Percentiles rank a stretch among this genome's conserved stretches.
phyloP scores from a whole-genome alignment of 208 protist genomes.

The Trypanosoma congolense region DNA sequence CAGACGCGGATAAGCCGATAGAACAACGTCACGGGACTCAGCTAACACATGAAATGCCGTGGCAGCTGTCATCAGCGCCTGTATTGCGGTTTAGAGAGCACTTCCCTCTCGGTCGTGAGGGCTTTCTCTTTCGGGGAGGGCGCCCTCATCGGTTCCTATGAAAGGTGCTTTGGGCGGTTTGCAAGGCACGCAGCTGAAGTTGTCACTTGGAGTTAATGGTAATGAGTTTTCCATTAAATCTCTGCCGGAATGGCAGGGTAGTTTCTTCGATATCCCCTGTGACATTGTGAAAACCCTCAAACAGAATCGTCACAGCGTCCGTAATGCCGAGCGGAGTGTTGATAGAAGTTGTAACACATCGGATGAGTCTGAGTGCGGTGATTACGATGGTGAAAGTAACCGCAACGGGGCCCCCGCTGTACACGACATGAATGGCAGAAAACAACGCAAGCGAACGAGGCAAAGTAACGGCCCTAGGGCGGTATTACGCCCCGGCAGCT shows the following conservation, averaged over 20 bases:
- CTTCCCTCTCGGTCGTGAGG: constrained; percentile 64
- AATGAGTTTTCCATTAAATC: constrained; percentile 17
- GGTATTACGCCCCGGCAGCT: not conserved
- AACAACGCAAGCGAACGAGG: not conserved
- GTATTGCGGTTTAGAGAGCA: constrained; percentile 34
- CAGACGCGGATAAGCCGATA: not conserved
- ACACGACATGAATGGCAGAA: not conserved
- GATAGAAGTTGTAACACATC: not conserved
- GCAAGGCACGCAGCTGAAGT: not conserved
- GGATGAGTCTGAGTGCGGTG: too few species aligned
- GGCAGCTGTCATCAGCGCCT: constrained; percentile 31
- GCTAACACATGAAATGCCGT: constrained; percentile 6
- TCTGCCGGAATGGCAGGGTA: constrained; percentile 27
- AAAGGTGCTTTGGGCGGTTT: too few species aligned
- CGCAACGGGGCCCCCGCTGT: too few species aligned
- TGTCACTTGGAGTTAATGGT: constrained; percentile 1
- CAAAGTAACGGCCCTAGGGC: not conserved
- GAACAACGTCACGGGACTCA: not conserved
- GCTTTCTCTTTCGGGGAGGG: constrained; percentile 4
- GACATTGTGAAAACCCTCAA: not conserved
- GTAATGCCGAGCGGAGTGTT: too few species aligned
- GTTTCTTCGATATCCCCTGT: constrained; percentile 13
- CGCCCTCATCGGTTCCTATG: too few species aligned
- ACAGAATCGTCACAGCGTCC: constrained; percentile 1
- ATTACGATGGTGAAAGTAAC: too few species aligned